Evolutionary conservation across 352 stramenopile species (phyloP), one percentile per base, ranked within the genome.

Genomic region (Phytophthora capsici): DNA sequence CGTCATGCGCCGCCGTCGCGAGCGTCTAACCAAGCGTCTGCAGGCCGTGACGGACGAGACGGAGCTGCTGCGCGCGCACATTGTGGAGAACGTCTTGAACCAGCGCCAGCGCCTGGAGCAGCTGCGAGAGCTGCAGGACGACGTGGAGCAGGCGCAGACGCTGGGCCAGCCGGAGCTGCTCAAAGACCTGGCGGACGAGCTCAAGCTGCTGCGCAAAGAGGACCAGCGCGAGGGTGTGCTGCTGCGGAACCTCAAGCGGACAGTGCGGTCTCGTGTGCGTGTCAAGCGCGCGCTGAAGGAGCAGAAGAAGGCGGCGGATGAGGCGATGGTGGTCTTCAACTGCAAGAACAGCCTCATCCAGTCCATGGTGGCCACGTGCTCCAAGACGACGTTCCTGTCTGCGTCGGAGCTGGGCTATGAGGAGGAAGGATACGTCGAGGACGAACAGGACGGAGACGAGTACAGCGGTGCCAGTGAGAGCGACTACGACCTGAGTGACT

Each of bases 281-380:
- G 55, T 73, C 51, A 72, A 77, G 34, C 71, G 69, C 26, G 22
- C 64, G 34, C 79, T 86, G 43, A 20, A 73, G 50, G 20, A 51
- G 14, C 77, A 82, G 41, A 76, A 82, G 48, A 32, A 48, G 7
- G 37, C 34, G 7, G 69, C 82, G 13, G 80, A 89, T 46, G 75
- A 84, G 34, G 67, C 71, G 37, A 72, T 85, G 53, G 65, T 71
- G 25, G 66, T 63, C 28, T 89, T 86, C 52, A 71, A 63, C 56
- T 66, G 63, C 59, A 89, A 87, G 70, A 71, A 89, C 60, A 80
- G 77, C 63, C 73, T 89, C 51, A 86, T 86, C 68, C 73, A 89
- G 73, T 67, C 69, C 38, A 66, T 89, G 63, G 64, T 89, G 41
- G 52, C 65, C 20, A 85, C 69, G 13, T 87, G 76, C 50, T 44